Conservation (phyloP, 2,329 filamentous ascomycete species). For the Colletotrichum sp. region DNA sequence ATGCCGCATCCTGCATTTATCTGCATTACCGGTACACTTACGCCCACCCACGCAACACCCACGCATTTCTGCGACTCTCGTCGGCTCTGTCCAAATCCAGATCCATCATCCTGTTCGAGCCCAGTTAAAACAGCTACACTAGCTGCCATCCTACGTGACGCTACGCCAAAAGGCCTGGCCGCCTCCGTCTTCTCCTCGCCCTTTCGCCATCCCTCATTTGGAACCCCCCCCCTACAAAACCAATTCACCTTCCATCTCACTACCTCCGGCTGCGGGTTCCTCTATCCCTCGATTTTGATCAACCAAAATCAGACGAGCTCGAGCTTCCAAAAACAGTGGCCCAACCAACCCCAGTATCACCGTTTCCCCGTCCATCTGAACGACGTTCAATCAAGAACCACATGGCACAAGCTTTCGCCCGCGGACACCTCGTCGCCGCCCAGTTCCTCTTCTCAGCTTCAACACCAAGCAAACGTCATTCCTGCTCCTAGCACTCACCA, state of each 20-base stretch:
- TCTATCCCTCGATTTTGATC: not conserved
- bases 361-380: not conserved
- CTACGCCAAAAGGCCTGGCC: not conserved
- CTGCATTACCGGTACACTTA: not conserved
- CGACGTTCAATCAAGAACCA: not conserved
- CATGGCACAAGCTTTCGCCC: not conserved
- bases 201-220: not conserved
- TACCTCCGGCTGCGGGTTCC: not conserved
- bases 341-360: not conserved
- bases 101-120: not conserved
- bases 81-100: not conserved
- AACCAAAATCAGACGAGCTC: not conserved
- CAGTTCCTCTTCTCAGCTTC: not conserved
- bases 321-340: not conserved
- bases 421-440: not conserved
- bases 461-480: conserved; percentile 7
- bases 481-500: not conserved
- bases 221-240: not conserved
- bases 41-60: not conserved
- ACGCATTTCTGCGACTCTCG: not conserved
- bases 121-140: not conserved
- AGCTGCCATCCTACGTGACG: not conserved
- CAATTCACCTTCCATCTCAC: not conserved
- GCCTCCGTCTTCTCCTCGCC: not conserved
- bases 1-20: not conserved